A percentile compares a stretch with the other conserved stretches of the same genome.
Evolutionary conservation across 176 grass and related monocot species (phyloP).

Genomic region (Zoysia japonica): DNA sequence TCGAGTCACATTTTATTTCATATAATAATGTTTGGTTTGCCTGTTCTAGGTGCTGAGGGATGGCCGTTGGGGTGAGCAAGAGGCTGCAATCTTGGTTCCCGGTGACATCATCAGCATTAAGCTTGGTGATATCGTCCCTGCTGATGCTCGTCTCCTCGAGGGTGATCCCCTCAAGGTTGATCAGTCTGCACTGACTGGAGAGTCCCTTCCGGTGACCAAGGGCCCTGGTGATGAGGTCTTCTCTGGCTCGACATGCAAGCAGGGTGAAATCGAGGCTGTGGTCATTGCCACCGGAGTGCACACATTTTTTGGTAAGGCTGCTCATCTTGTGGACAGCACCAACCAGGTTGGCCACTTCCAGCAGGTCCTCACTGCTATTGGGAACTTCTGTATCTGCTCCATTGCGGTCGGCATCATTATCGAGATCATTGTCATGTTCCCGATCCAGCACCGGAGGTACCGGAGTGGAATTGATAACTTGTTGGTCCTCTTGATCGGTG

Average conservation of each 20-base stretch:
- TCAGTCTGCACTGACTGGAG: constrained; percentile 37
- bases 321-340: constrained; percentile 24
- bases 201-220: constrained; percentile 23
- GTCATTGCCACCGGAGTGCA: constrained; percentile 35
- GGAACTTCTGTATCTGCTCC: constrained; percentile 79
- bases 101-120: too few relatives aligned
- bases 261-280: constrained; percentile 33
- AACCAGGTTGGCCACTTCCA: constrained; percentile 44
- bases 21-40: too few relatives aligned
- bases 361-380: constrained; percentile 73
- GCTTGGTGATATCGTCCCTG: too few relatives aligned
- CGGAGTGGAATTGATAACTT: constrained; percentile 76
- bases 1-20: too few relatives aligned
- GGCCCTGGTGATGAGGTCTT: constrained; percentile 29
- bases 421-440: constrained; percentile 84
- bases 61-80: too few relatives aligned
- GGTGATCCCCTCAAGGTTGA: not conserved
- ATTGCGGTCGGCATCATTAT: constrained; percentile 71
- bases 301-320: constrained; percentile 36
- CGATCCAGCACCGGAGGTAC: constrained; percentile 66
- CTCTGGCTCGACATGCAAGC: constrained; percentile 30
- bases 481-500: constrained; percentile 78
- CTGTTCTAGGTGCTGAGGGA: too few relatives aligned
- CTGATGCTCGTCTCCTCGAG: too few relatives aligned
- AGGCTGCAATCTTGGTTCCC: too few relatives aligned